Evolutionary conservation across 1,139 yeast genomes (phyloP).

Genomic region (Magnusiomyces clavatus): DNA sequence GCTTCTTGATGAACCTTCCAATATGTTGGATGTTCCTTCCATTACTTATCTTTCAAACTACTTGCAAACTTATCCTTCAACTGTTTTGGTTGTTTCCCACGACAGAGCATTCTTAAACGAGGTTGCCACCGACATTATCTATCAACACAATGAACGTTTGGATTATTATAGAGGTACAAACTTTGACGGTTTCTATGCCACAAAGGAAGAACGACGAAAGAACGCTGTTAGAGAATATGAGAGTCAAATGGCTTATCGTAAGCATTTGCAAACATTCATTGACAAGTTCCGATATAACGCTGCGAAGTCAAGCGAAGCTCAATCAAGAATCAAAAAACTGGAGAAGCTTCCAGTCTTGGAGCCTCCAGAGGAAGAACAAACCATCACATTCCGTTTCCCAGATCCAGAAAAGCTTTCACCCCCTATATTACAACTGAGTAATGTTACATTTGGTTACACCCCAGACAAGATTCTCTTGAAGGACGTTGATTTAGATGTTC

Average conservation of each 20-base stretch:
- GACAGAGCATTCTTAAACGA: conserved; percentile 95
- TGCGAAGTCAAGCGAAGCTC: conserved; percentile 95
- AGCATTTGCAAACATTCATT: conserved; percentile 86
- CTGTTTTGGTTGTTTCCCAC: conserved; percentile 93
- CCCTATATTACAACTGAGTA: conserved; percentile 83
- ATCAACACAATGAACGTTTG: conserved; percentile 93
- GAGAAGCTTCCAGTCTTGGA: conserved; percentile 90
- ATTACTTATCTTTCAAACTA: conserved; percentile 88
- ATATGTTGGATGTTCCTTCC: conserved; percentile 99
- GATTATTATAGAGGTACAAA: conserved; percentile 94
- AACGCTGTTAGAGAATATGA: conserved; percentile 92
- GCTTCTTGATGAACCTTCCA: conserved; percentile 94
- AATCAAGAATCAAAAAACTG: conserved; percentile 90
- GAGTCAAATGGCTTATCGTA: conserved; percentile 91
- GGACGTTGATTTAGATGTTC: conserved; percentile 82
- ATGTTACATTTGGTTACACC: conserved; percentile 77
- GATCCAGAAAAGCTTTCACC: conserved; percentile 92
- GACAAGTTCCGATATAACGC: conserved; percentile 97
- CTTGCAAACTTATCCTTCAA: conserved; percentile 80
- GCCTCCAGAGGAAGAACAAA: conserved; percentile 90
- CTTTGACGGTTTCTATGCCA: conserved; percentile 85
- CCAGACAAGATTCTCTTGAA: conserved; percentile 54
- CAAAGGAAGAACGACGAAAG: conserved; percentile 92
- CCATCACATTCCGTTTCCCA: conserved; percentile 81
- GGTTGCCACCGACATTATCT: conserved; percentile 95